phyloP scores from a whole-genome alignment of 2,329 filamentous ascomycete genomes.

The Fusarium sp. region DNA sequence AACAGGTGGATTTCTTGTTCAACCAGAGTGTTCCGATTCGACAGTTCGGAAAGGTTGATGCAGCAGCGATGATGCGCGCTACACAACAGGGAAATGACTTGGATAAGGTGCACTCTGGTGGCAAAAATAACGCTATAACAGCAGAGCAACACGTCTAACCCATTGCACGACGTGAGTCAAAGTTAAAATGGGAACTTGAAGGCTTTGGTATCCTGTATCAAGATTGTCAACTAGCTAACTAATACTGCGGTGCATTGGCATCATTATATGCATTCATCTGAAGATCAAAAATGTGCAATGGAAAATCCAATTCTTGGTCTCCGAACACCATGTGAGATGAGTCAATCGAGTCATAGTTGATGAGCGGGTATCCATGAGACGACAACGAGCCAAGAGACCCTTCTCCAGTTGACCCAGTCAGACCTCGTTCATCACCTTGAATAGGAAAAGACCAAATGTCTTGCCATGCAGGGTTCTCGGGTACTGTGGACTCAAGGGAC shows the following conservation, averaged over 20 bases:
- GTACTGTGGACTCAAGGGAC: background rate
- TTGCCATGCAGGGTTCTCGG: background rate
- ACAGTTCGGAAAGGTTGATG: slow-evolving; percentile 35
- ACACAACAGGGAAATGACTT: too few species aligned
- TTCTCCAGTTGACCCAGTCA: background rate
- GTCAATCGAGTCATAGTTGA: slow-evolving; percentile 22
- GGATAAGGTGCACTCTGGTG: too few species aligned
- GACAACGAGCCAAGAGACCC: background rate
- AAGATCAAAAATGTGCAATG: slow-evolving; percentile 34
- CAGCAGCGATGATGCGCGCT: slow-evolving; percentile 32
- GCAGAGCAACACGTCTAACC: too few species aligned
- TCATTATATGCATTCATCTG: slow-evolving; percentile 38
- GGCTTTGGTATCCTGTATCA: too few species aligned
- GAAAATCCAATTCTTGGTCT: slow-evolving; percentile 17
- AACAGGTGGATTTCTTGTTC: slow-evolving; percentile 41
- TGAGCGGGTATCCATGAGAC: background rate
- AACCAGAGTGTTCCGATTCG: slow-evolving; percentile 28
- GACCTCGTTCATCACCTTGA: background rate
- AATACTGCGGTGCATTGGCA: background rate
- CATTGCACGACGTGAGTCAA: too few species aligned
- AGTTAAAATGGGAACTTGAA: too few species aligned
- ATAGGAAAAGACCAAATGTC: slow-evolving; percentile 25
- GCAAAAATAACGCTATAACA: too few species aligned
- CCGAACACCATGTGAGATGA: slow-evolving; percentile 11
- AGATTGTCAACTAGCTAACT: too few species aligned